phyloP scores from a whole-genome alignment of 805 yeast species.

The Kazachstania africana region DNA sequence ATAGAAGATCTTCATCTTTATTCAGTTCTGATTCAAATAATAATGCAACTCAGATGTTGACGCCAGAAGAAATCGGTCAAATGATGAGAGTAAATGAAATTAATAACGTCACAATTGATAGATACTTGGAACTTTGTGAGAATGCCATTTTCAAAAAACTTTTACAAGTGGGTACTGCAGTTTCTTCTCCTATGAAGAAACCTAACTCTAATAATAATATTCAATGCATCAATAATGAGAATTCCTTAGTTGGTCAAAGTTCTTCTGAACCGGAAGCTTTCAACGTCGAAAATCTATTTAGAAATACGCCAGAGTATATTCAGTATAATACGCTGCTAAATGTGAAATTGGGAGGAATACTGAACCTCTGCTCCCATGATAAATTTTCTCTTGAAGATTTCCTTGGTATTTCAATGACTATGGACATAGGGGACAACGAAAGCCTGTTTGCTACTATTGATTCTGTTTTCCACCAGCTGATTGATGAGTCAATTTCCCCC shows the following conservation, averaged over 20 bases:
- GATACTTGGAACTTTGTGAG: conserved; percentile 24
- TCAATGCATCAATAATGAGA: too few species aligned
- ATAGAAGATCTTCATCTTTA: conserved; percentile 22
- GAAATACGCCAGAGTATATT: conserved; percentile 23
- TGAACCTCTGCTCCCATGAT: conserved; percentile 11
- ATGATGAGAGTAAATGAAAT: conserved; percentile 18
- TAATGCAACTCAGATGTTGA: conserved; percentile 16
- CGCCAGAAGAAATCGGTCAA: conserved; percentile 22
- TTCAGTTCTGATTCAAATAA: conserved; percentile 16
- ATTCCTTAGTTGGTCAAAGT: neutral
- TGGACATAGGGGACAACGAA: conserved; percentile 5
- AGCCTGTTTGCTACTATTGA: conserved; percentile 7
- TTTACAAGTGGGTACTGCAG: conserved; percentile 24
- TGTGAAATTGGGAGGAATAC: conserved; percentile 14
- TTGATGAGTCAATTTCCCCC: conserved; percentile 19
- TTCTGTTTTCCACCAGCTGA: conserved; percentile 10
- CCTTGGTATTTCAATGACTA: conserved; percentile 12
- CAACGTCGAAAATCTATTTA: conserved; percentile 17
- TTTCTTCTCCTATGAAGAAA: conserved; percentile 7
- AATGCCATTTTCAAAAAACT: conserved; percentile 18
- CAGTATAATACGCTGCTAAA: conserved; percentile 18
- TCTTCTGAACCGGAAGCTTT: conserved; percentile 6
- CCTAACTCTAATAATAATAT: neutral
- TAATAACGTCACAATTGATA: conserved; percentile 18
- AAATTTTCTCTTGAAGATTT: conserved; percentile 17